Evolutionary conservation across 805 yeast species (phyloP).

Genomic region (Yamadazyma nakazawae): DNA sequence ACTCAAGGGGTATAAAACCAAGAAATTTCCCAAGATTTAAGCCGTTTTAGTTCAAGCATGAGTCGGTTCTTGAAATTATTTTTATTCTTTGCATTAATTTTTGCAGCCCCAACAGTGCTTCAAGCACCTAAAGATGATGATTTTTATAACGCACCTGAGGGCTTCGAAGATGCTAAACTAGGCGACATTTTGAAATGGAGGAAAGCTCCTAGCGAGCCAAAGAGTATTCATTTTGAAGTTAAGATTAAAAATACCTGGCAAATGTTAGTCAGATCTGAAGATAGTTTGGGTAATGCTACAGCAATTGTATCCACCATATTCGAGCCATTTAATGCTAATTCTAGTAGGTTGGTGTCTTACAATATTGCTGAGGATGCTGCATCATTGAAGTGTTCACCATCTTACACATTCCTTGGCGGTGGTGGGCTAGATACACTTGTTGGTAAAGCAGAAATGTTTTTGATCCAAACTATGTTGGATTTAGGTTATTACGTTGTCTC

Average conservation of each 20-base stretch:
- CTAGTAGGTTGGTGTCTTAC: slow-evolving; percentile 23
- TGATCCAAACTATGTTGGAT: slow-evolving; percentile 18
- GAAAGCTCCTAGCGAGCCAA: slow-evolving; percentile 17
- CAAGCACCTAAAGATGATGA: slow-evolving; percentile 18
- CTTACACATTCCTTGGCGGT: slow-evolving; percentile 21
- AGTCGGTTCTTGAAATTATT: neutral
- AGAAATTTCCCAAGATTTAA: neutral
- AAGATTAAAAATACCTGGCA: slow-evolving; percentile 24
- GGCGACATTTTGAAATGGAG: slow-evolving; percentile 25
- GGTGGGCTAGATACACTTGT: slow-evolving; percentile 15
- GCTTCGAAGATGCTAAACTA: slow-evolving; percentile 16
- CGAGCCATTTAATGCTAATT: slow-evolving; percentile 27
- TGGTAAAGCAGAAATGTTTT: slow-evolving; percentile 17
- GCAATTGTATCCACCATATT: slow-evolving; percentile 24
- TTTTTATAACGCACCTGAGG: slow-evolving; percentile 23
- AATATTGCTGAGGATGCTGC: slow-evolving; percentile 30
- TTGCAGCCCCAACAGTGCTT: slow-evolving; percentile 10
- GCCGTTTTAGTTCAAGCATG: neutral
- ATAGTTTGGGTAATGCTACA: slow-evolving; percentile 23
- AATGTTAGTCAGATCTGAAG: slow-evolving; percentile 20
- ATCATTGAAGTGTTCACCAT: slow-evolving; percentile 22
- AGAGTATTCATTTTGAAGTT: slow-evolving; percentile 18
- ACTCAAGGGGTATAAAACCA: neutral
- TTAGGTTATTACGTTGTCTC: slow-evolving; percentile 32
- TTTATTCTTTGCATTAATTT: slow-evolving; percentile 5